Evolutionary conservation across 202 grass and related monocot genomes (phyloP).

Genomic region (Setaria italica): DNA sequence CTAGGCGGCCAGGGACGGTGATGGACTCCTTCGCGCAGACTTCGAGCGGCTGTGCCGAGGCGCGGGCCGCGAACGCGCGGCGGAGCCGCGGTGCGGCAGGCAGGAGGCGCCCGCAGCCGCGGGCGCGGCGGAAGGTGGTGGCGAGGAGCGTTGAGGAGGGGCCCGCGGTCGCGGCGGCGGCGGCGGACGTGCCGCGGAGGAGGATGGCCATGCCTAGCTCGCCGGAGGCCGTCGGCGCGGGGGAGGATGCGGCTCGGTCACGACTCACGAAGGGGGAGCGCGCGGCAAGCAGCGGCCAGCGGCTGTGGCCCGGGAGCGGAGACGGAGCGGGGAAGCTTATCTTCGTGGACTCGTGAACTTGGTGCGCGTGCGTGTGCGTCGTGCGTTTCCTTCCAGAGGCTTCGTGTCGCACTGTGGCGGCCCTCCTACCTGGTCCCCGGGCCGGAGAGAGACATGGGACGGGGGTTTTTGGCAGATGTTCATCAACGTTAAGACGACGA

Average conservation of each 20-base stretch:
- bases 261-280: background rate
- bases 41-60: slow-evolving; percentile 59
- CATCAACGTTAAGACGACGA: too few relatives aligned
- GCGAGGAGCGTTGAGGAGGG: slow-evolving; percentile 55
- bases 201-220: slow-evolving; percentile 46
- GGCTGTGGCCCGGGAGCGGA: background rate
- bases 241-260: background rate
- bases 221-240: background rate
- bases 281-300: background rate
- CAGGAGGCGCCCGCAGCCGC: slow-evolving; percentile 18
- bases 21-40: slow-evolving; percentile 79
- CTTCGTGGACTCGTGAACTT: background rate
- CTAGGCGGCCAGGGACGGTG: slow-evolving; percentile 70
- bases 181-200: slow-evolving; percentile 39
- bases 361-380: background rate
- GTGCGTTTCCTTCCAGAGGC: background rate
- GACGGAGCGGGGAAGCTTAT: slow-evolving; percentile 32
- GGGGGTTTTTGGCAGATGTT: too few relatives aligned
- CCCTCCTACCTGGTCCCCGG: too few relatives aligned
- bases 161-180: slow-evolving; percentile 27
- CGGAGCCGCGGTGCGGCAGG: background rate
- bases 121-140: slow-evolving; percentile 43
- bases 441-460: too few relatives aligned
- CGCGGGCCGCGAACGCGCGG: slow-evolving; percentile 41
- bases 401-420: background rate